These are phyloP conservation scores for Hordeum vulgare DNA, from an alignment of 176 grass and related monocot species.

Conservation along the genomic window MorexV3_pseudomolecules_assembly NC_058518.1:287143401-287143900, in stretches of 20 bases:
- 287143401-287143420: too few species aligned
- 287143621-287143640: constrained; percentile 23
- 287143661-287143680: not conserved
- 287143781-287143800: constrained; percentile 8
- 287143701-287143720: not conserved
- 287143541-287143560: not conserved
- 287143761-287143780: constrained; percentile 24
- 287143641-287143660: not conserved
- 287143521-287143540: not conserved
- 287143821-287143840: constrained; percentile 13
- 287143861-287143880: constrained; percentile 5
- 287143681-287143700: not conserved
- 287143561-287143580: not conserved
- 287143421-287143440: too few species aligned
- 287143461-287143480: too few species aligned
- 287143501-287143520: too few species aligned
- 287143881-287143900: not conserved
- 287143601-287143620: not conserved
- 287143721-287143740: not conserved
- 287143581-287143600: not conserved
- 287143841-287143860: constrained; percentile 29
- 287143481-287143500: too few species aligned
- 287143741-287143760: not conserved
- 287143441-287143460: too few species aligned
- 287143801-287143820: not conserved